Evolutionary conservation across 1,139 yeast species (phyloP).

Genomic region (Taphrina deformans): DNA sequence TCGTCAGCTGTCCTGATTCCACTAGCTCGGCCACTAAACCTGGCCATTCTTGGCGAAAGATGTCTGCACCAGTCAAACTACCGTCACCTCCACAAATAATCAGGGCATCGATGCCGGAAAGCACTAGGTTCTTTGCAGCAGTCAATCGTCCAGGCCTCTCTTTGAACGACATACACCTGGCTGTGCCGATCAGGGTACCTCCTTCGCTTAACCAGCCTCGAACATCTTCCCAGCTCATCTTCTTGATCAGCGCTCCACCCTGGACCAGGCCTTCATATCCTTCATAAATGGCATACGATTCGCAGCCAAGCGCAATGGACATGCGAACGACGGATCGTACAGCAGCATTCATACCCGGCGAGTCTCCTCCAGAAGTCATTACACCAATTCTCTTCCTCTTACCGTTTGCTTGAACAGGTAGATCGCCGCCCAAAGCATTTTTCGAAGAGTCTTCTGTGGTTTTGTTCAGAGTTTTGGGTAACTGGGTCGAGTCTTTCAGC

Average conservation of each 20-base stretch:
- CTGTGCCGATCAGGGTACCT: constrained; percentile 95
- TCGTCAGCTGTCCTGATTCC: constrained; percentile 55
- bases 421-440: constrained; percentile 25
- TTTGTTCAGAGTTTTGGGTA: neutral
- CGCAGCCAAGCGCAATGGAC: constrained; percentile 85
- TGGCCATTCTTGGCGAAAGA: constrained; percentile 94
- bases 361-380: constrained; percentile 98
- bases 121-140: constrained; percentile 81
- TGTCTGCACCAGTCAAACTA: constrained; percentile 93
- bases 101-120: constrained; percentile 88
- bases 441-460: neutral
- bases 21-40: constrained; percentile 70
- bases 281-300: constrained; percentile 89
- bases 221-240: constrained; percentile 88
- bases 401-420: constrained; percentile 30
- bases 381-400: constrained; percentile 71
- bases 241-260: constrained; percentile 70
- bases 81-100: constrained; percentile 99
- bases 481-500: neutral
- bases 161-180: constrained; percentile 81
- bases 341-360: constrained; percentile 97
- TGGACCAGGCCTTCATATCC: constrained; percentile 89
- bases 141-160: constrained; percentile 78
- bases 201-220: constrained; percentile 85
- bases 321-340: constrained; percentile 93